Percentiles rank a stretch among this genome's conserved stretches.
Conservation (phyloP, 1,284 basidiomycete species). For the Leccinum ambiguum region DNA sequence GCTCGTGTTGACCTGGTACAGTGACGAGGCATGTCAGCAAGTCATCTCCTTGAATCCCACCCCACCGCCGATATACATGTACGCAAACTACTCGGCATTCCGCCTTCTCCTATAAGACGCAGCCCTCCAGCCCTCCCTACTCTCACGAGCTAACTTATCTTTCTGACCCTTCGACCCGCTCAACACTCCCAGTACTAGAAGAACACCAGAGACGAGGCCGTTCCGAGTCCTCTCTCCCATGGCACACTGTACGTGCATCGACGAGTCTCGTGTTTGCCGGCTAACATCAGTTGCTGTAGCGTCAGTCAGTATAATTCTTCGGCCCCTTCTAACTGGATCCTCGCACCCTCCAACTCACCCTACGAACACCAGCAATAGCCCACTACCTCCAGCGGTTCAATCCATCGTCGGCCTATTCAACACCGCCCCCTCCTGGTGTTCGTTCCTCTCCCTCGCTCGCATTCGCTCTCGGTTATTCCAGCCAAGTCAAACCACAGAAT, state of each 20-base stretch:
- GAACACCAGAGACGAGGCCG: constrained; percentile 27
- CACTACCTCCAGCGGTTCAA: constrained; percentile 60
- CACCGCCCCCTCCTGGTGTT: constrained; percentile 64
- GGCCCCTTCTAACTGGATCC: constrained; percentile 34
- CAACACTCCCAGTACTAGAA: constrained; percentile 35
- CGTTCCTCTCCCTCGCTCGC: constrained; percentile 70
- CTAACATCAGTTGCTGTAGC: constrained; percentile 16
- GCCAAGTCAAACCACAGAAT: constrained; percentile 35
- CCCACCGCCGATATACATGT: constrained; percentile 58
- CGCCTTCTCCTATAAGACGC: constrained; percentile 33
- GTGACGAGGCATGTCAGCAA: constrained; percentile 63
- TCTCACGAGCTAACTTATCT: constrained; percentile 13
- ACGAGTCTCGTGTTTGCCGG: neutral
- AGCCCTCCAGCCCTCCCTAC: constrained; percentile 28
- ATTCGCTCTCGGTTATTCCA: constrained; percentile 59
- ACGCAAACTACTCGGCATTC: constrained; percentile 52
- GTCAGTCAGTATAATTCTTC: constrained; percentile 40
- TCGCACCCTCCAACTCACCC: constrained; percentile 44
- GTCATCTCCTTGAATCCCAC: constrained; percentile 47
- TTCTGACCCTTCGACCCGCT: constrained; percentile 24
- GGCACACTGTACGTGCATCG: constrained; percentile 26
- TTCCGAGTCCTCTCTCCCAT: constrained; percentile 20
- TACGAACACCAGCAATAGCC: constrained; percentile 48
- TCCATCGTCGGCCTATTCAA: constrained; percentile 62
- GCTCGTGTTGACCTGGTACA: constrained; percentile 31